Conservation (phyloP, 495 filamentous ascomycete species). For the Xylaria longipes region DNA sequence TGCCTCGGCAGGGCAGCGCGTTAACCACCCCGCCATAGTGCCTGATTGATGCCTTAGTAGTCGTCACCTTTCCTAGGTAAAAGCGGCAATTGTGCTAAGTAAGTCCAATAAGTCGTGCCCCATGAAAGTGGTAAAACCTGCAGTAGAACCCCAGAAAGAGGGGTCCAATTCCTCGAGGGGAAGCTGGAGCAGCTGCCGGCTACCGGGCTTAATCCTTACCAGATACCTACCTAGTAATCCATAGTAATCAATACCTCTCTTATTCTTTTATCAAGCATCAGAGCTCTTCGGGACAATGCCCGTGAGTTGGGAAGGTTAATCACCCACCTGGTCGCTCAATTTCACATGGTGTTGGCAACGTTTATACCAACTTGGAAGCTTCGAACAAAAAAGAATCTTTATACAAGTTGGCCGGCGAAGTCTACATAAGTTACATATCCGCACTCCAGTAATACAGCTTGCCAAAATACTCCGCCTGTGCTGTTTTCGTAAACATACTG, state of each 20-base stretch:
- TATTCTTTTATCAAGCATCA: not conserved
- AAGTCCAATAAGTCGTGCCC: too few relatives aligned
- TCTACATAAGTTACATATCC: constrained; percentile 39
- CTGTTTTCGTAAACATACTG: constrained; percentile 22
- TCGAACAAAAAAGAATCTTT: constrained; percentile 29
- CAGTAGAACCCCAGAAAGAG: not conserved
- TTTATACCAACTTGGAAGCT: not conserved
- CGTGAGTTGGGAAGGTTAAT: not conserved
- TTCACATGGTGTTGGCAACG: not conserved
- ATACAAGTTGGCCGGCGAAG: constrained; percentile 38
- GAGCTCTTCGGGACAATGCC: not conserved
- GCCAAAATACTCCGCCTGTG: constrained; percentile 24
- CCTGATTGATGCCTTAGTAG: too few relatives aligned
- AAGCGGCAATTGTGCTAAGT: too few relatives aligned
- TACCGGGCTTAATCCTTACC: not conserved
- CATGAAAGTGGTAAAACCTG: too few relatives aligned
- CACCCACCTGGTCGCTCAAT: not conserved
- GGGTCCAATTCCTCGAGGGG: not conserved
- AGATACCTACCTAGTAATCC: not conserved
- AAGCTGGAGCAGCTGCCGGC: not conserved
- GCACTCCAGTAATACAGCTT: constrained; percentile 21
- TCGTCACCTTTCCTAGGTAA: too few relatives aligned
- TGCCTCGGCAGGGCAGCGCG: too few relatives aligned
- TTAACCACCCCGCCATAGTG: too few relatives aligned
- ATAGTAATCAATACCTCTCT: too few relatives aligned